phyloP scores from a whole-genome alignment of 1,139 yeast genomes.

The Waltiozyma sp. region DNA sequence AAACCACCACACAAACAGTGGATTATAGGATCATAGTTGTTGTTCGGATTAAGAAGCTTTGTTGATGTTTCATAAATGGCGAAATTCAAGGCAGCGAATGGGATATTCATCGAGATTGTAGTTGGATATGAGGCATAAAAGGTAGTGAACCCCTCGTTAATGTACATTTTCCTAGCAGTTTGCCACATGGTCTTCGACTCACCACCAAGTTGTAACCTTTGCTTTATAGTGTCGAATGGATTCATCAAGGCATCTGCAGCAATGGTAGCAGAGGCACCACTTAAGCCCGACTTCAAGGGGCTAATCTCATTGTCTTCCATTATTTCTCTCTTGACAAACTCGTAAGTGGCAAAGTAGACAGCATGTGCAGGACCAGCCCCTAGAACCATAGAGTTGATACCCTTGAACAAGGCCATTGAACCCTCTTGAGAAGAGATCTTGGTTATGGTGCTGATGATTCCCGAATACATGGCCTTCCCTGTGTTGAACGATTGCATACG shows the following conservation, averaged over 20 bases:
- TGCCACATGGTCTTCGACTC: slow-evolving; percentile 11
- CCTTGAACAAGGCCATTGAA: slow-evolving; percentile 83
- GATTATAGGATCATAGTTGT: slow-evolving; percentile 74
- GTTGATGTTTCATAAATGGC: slow-evolving; percentile 85
- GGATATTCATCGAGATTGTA: slow-evolving; percentile 84
- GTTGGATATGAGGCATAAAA: slow-evolving; percentile 94
- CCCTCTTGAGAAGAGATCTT: slow-evolving; percentile 85
- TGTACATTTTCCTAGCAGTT: slow-evolving; percentile 35
- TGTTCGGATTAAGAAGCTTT: slow-evolving; percentile 65
- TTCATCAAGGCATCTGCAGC: slow-evolving; percentile 96
- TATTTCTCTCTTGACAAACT: slow-evolving; percentile 59
- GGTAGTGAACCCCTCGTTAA: slow-evolving; percentile 68
- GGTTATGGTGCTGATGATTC: slow-evolving; percentile 41
- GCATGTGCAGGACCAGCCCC: slow-evolving; percentile 99
- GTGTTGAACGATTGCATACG: slow-evolving; percentile 72
- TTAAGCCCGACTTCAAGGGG: slow-evolving; percentile 72
- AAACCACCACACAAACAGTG: slow-evolving; percentile 94
- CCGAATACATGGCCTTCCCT: slow-evolving; percentile 28
- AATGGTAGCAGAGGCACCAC: slow-evolving; percentile 91
- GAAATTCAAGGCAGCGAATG: slow-evolving; percentile 91
- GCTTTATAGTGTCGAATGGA: slow-evolving; percentile 93
- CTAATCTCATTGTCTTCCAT: slow-evolving; percentile 43
- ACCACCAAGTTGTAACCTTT: slow-evolving; percentile 55
- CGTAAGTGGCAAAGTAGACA: slow-evolving; percentile 92
- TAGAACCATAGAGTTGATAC: slow-evolving; percentile 81